Evolutionary conservation across 2,329 filamentous ascomycete genomes (phyloP), one percentile per base, ranked within the genome.

Genomic region (Tolypocladium tropicale): DNA sequence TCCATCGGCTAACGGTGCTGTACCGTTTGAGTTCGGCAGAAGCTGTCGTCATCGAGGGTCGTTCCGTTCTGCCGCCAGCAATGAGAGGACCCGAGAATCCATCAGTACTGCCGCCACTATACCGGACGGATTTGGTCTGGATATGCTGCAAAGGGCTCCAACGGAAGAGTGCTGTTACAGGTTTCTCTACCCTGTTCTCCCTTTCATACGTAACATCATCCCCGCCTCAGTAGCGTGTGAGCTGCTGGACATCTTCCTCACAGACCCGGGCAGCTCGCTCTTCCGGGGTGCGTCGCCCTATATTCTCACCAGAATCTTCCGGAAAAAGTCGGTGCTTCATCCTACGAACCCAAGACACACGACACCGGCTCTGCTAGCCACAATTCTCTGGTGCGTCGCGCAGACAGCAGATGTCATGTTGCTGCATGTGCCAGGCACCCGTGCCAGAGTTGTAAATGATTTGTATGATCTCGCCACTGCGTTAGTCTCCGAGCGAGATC

Each of bases 301-400:
- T 56, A 72, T 78, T 18, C 66, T 78, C 23, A 75, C 74, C 0
- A 68, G 73, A 25, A 70, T 79, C 54, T 72, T 78, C 49, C 70
- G 76, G 21, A 75, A 71, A 57, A 69, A 69, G 55, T 76, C 75
- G 0, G 66, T 79, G 5, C 64, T 76, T 0, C 69, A 74, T 46
- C 65, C 71, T 2, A 66, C 67, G 0, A 69, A 69, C 21, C 74
- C 75, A 2, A 69, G 77, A 28, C 65, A 63, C 11, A 72, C 71
- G 0, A 73, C 75, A 0, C 72, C 76, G 1, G 75, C 76, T 1
- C 64, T 79, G 5, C 63, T 79, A 6, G 70, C 72, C 0, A 74
- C 74, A 1, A 78, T 79, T 56, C 66, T 80, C 0, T 80, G 76
- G 72, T 75, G 72, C 49, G 71, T 74, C 11, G 72, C 75, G 0